Conservation (phyloP, 306 rosid genomes). For the Acacia crassicarpa region DNA sequence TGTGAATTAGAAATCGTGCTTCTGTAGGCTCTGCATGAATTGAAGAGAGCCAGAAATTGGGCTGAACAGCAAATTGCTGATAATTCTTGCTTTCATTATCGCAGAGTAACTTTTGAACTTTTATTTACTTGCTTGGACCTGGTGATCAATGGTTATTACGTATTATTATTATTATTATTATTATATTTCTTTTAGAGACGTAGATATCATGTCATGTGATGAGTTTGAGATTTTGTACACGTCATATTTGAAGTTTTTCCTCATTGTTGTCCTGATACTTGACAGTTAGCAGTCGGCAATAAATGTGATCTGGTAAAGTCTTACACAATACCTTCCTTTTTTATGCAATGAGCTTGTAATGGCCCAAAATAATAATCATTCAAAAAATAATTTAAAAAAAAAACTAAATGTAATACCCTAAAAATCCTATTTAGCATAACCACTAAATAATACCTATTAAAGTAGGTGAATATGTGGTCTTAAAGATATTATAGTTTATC, state of each 20-base stretch:
- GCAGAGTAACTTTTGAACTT: slow-evolving; percentile 59
- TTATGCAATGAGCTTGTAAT: no score
- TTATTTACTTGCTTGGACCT: slow-evolving; percentile 25
- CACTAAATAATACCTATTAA: no score
- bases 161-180: not conserved
- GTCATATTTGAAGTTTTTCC: slow-evolving; percentile 11
- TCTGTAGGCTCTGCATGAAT: slow-evolving; percentile 61
- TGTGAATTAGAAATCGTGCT: slow-evolving; percentile 24
- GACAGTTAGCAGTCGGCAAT: no score
- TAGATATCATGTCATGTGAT: not conserved
- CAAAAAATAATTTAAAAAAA: no score
- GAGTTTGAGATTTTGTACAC: slow-evolving; percentile 23
- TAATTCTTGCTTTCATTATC: slow-evolving; percentile 80
- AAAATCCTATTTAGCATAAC: no score
- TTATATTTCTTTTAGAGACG: slow-evolving; percentile 5
- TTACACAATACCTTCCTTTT: no score
- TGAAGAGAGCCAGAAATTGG: slow-evolving; percentile 71
- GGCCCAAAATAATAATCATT: no score
- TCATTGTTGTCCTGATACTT: no score
- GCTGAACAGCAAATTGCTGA: slow-evolving; percentile 83
- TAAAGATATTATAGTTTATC: no score
- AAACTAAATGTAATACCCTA: no score
- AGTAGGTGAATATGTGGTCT: no score
- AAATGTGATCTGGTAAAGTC: no score
- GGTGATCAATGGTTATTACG: slow-evolving; percentile 2